phyloP scores from a whole-genome alignment of 805 yeast species.

The Yamadazyma olivae region DNA sequence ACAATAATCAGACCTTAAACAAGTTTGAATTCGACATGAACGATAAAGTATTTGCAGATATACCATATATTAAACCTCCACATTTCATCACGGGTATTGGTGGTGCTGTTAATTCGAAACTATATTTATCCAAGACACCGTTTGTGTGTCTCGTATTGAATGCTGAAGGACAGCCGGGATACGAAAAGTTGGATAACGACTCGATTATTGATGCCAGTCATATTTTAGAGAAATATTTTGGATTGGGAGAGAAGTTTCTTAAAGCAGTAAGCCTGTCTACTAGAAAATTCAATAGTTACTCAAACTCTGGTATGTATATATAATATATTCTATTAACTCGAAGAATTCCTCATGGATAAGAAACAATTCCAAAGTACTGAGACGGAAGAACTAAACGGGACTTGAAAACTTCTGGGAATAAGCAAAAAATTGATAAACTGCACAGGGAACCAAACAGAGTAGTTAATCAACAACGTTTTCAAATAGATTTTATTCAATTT shows the following conservation, averaged over 20 bases:
- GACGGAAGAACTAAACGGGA: slow-evolving; percentile 82
- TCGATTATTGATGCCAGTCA: slow-evolving; percentile 34
- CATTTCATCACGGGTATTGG: slow-evolving; percentile 58
- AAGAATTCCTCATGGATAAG: slow-evolving; percentile 68
- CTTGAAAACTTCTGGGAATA: slow-evolving; percentile 73
- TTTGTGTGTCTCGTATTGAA: slow-evolving; percentile 35
- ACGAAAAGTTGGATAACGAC: slow-evolving; percentile 49
- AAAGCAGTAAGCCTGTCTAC: slow-evolving; percentile 16
- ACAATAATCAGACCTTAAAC: slow-evolving; percentile 26
- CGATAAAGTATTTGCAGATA: neutral
- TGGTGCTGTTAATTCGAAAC: slow-evolving; percentile 41
- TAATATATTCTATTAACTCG: neutral
- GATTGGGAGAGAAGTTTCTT: slow-evolving; percentile 10
- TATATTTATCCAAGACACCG: slow-evolving; percentile 6
- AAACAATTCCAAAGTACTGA: slow-evolving; percentile 96
- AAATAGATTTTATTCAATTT: slow-evolving; percentile 68
- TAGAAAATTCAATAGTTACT: slow-evolving; percentile 21
- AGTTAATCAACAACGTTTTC: slow-evolving; percentile 64
- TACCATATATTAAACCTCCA: slow-evolving; percentile 50
- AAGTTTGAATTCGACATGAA: slow-evolving; percentile 13
- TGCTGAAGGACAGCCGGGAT: slow-evolving; percentile 63
- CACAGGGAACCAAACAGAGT: slow-evolving; percentile 78
- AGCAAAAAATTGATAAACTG: slow-evolving; percentile 72
- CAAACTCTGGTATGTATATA: slow-evolving; percentile 26
- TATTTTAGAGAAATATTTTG: slow-evolving; percentile 13